These are phyloP conservation scores for Dissoconium aciculare DNA, from an alignment of 2,329 filamentous ascomycete genomes.

Conservation along the genomic window DNA sequence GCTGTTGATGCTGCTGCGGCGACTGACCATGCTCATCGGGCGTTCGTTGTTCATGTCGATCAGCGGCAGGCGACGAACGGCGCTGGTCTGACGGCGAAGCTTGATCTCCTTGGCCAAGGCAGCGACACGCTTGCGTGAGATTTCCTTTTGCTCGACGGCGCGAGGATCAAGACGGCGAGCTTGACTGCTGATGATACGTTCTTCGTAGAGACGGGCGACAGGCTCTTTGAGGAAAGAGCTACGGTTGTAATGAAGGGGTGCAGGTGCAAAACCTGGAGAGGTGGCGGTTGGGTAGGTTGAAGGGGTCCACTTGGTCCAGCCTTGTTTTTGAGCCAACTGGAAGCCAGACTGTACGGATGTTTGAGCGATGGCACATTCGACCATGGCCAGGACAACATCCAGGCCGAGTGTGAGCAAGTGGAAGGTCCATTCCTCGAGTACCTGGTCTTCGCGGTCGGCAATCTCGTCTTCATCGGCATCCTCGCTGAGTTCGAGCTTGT, in stretches of 20 bases:
- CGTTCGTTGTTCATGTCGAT: conserved; percentile 26
- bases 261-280: conserved; percentile 36
- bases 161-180: conserved; percentile 22
- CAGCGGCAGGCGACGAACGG: conserved; percentile 24
- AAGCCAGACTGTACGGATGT: too few relatives aligned
- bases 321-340: conserved; percentile 3
- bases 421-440: conserved; percentile 47
- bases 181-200: conserved; percentile 26
- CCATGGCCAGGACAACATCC: conserved; percentile 39
- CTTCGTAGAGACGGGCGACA: conserved; percentile 44
- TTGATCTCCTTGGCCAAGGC: conserved; percentile 30
- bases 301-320: conserved; percentile 5
- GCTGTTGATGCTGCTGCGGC: conserved; percentile 9
- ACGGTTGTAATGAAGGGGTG: conserved; percentile 34
- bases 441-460: conserved; percentile 36
- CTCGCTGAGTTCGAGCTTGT: conserved; percentile 17
- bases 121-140: conserved; percentile 30
- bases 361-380: conserved; percentile 12
- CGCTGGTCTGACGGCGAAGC: conserved; percentile 23
- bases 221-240: conserved; percentile 46
- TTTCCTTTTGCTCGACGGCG: conserved; percentile 22
- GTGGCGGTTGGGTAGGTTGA: conserved; percentile 8
- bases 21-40: conserved; percentile 22
- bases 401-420: conserved; percentile 46
- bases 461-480: conserved; percentile 25